phyloP scores from a whole-genome alignment of 805 yeast genomes.

The Metschnikowia hibisci region DNA sequence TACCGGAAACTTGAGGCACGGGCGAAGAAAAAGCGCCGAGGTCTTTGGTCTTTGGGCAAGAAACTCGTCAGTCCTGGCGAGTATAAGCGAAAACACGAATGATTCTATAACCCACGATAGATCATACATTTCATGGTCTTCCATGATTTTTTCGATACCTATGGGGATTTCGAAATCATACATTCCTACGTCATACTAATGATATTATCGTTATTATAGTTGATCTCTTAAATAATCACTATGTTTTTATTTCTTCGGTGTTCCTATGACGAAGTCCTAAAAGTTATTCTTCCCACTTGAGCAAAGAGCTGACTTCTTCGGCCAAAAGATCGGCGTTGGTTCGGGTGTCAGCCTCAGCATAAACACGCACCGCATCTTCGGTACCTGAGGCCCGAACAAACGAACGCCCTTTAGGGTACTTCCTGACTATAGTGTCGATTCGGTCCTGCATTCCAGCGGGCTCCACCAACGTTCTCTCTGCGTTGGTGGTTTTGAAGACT shows the following conservation, averaged over 20 bases:
- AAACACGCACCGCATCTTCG: slow-evolving; percentile 94
- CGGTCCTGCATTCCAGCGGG: slow-evolving; percentile 75
- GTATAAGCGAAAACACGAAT: slow-evolving; percentile 46
- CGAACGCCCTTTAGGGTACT: slow-evolving; percentile 64
- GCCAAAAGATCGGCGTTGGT: slow-evolving; percentile 31
- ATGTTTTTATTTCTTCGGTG: no score
- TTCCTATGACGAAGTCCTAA: no score
- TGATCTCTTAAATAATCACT: background rate
- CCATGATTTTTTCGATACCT: background rate
- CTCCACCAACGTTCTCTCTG: slow-evolving; percentile 74
- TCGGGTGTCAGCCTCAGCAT: slow-evolving; percentile 72
- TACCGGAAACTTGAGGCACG: slow-evolving; percentile 57
- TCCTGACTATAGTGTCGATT: slow-evolving; percentile 62
- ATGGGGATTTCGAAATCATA: background rate
- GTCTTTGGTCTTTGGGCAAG: slow-evolving; percentile 63
- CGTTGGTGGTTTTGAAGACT: slow-evolving; percentile 78
- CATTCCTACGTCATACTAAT: background rate
- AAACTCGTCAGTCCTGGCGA: slow-evolving; percentile 71
- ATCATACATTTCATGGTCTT: background rate
- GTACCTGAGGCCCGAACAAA: slow-evolving; percentile 98
- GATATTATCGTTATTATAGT: background rate
- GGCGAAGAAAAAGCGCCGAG: slow-evolving; percentile 55
- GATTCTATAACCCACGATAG: background rate
- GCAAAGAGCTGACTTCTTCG: slow-evolving; percentile 25
- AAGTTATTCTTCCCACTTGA: slow-evolving; percentile 8